Base-by-base conservation (phyloP, 1,139 yeast species). In the Geotrichum fermentans region DNA sequence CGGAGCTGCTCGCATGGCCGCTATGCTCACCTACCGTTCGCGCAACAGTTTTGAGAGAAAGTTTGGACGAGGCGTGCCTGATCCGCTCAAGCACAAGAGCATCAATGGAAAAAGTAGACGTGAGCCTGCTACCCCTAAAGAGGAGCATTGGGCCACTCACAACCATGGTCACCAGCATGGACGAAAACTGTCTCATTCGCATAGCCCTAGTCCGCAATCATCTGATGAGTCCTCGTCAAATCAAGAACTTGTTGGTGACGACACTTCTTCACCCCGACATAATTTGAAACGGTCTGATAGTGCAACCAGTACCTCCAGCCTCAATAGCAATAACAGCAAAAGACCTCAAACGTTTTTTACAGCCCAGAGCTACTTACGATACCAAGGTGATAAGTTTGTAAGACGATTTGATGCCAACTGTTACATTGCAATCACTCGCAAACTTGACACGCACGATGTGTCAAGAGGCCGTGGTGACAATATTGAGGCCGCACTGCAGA, bases 1-100 rank as follows among this genome's bases (percentile, higher is more conserved):
- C 21, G 84, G 96, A 34, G 98, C 98, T 2, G 98, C 98, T 0
- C 79, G 98, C 68, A 92, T 92, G 98, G 79, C 96, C 7, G 98
- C 98, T 0, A 73, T 92, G 57, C 72, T 92, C 50, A 92, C 98
- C 0, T 92, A 92, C 64, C 77, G 98, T 59, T 86, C 96, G 3
- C 75, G 97, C 60, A 87, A 89, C 66, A 83, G 95, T 30, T 92
- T 92, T 67, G 98, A 92, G 64, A 72, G 82, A 43, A 78, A 95
- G 61, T 92, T 92, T 64, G 95, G 97, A 14, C 77, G 98, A 62
- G 81, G 80, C 50, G 67, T 78, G 41, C 92, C 94, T 8, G 73
- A 72, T 52, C 73, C 73, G 2, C 45, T 56, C n/a, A 61, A 61
- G 36, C 69, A 68, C 59, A 68, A 69, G 60, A 63, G 62, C 21